These are phyloP conservation scores for Trichothecium roseum DNA, from an alignment of 2,329 filamentous ascomycete species.

Conservation along the genomic window DNA sequence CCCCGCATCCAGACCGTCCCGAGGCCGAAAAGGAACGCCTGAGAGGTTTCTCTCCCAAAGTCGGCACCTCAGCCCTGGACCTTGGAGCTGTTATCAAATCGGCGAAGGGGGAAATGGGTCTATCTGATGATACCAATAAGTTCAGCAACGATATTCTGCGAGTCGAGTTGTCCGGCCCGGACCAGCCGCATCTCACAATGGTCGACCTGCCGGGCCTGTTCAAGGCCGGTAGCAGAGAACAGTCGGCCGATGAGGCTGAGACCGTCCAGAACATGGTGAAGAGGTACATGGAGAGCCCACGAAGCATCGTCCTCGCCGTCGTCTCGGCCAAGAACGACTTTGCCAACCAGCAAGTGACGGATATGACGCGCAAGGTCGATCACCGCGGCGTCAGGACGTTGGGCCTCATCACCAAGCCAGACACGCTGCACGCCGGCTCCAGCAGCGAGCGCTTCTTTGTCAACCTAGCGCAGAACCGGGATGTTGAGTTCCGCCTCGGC, in stretches of 20 bases:
- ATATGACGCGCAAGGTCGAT: slow-evolving; percentile 23
- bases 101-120: slow-evolving; percentile 38
- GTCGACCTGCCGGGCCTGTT: slow-evolving; percentile 50
- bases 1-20: slow-evolving; percentile 17
- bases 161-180: slow-evolving; percentile 36
- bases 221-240: slow-evolving; percentile 32
- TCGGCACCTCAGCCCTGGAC: too few relatives aligned
- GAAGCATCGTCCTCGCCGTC: slow-evolving; percentile 51
- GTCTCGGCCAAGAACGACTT: slow-evolving; percentile 46
- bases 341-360: slow-evolving; percentile 47
- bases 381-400: slow-evolving; percentile 30
- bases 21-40: slow-evolving; percentile 14
- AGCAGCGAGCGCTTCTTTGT: slow-evolving; percentile 28
- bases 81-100: slow-evolving; percentile 24
- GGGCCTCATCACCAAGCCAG: slow-evolving; percentile 49
- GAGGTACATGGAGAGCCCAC: slow-evolving; percentile 43
- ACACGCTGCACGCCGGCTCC: slow-evolving; percentile 22
- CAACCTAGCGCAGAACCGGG: slow-evolving; percentile 31
- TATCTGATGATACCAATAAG: slow-evolving; percentile 20
- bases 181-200: slow-evolving; percentile 41
- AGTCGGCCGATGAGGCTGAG: slow-evolving; percentile 33
- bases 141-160: slow-evolving; percentile 37
- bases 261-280: slow-evolving; percentile 32
- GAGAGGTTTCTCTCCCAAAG: too few relatives aligned
- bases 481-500: slow-evolving; percentile 36